Base-by-base conservation (phyloP, 2,329 filamentous ascomycete genomes). In the Fusarium sp. region DNA sequence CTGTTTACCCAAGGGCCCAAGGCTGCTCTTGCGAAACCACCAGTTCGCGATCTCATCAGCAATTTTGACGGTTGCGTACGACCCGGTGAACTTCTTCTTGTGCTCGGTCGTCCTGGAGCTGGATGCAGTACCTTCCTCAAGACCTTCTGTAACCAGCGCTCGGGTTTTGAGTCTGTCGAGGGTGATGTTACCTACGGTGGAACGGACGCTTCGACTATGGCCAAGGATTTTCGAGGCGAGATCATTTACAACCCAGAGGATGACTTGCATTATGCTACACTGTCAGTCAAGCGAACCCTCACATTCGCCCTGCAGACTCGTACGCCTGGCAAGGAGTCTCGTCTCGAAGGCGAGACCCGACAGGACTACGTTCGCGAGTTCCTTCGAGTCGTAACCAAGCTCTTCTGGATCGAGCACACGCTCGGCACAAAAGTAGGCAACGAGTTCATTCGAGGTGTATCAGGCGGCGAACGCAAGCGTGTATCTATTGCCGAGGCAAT, bases 81-180 rank as follows among this genome's bases (percentile, higher is more conserved):
- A 68, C 90, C 90, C 0, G 91, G 90, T 6, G 90, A 92, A 76
- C 88, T 92, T 85, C 78, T 92, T 0, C 80, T 92, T 0, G 90
- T 92, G 0, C 82, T 92, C 0, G 90, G 90, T 3, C 83, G 89
- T 0, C 90, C 90, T 0, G 91, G 90, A 0, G 83, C 89, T 1
- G 90, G 90, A 21, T 93, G 91, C 75, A 92, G 89, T 1, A 91
- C 90, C 0, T 85, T 93, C 21, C 82, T 93, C 42, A 93, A 92
- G 72, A 85, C 88, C 0, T 89, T 94, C 60, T 88, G 90, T 28
- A 94, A 94, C 75, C 87, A 93, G 71, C 84, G 90, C 6, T 84
- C 84, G 5, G 84, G 87, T 2, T 94, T 89, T 66, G 88, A 88
- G 7, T 83, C 80, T 1, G 88, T 94, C 3, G 81, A 85, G 3